These are phyloP conservation scores for Isoetes engelmannii DNA, from an alignment of 83 land plant genomes.

Conservation along the genomic window DNA sequence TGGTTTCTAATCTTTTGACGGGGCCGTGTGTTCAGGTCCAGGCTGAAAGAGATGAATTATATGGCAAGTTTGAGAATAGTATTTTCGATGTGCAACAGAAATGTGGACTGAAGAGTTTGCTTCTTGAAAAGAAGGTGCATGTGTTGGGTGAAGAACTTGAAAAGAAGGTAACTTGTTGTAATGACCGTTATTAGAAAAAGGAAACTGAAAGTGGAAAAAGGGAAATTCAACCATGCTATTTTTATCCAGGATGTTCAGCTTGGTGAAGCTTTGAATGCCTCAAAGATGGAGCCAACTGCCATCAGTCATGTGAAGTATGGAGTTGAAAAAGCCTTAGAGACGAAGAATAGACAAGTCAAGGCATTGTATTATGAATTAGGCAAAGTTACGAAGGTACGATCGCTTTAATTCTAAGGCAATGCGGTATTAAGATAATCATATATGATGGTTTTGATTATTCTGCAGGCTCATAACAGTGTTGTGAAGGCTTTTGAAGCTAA, in stretches of 20 bases:
- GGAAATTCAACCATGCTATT: not conserved
- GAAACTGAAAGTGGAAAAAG: not conserved
- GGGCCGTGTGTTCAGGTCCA: slow-evolving; percentile 12
- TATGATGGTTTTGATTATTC: not conserved
- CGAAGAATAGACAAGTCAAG: slow-evolving; percentile 32
- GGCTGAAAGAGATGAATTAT: slow-evolving; percentile 28
- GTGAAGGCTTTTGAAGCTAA: slow-evolving; percentile 31
- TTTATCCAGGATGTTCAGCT: slow-evolving; percentile 32
- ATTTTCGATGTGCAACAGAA: slow-evolving; percentile 37
- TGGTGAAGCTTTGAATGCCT: slow-evolving; percentile 14
- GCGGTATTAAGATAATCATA: not conserved
- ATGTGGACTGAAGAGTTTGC: slow-evolving; percentile 32
- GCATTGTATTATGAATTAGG: slow-evolving; percentile 29
- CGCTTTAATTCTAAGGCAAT: not conserved
- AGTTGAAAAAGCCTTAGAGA: slow-evolving; percentile 24
- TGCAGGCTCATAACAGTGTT: slow-evolving; percentile 30
- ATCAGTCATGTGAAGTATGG: slow-evolving; percentile 13
- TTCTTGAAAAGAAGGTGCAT: slow-evolving; percentile 30
- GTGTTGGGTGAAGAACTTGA: slow-evolving; percentile 30
- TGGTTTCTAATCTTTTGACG: no score
- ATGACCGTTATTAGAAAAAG: not conserved
- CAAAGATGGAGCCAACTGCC: slow-evolving; percentile 12
- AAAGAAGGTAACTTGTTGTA: slow-evolving; percentile 23
- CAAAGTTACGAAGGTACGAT: slow-evolving; percentile 24
- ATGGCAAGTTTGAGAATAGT: slow-evolving; percentile 25